Evolutionary conservation across 345 rosid species (phyloP), one percentile per base, ranked within the genome.

Genomic region (Jatropha curcas): DNA sequence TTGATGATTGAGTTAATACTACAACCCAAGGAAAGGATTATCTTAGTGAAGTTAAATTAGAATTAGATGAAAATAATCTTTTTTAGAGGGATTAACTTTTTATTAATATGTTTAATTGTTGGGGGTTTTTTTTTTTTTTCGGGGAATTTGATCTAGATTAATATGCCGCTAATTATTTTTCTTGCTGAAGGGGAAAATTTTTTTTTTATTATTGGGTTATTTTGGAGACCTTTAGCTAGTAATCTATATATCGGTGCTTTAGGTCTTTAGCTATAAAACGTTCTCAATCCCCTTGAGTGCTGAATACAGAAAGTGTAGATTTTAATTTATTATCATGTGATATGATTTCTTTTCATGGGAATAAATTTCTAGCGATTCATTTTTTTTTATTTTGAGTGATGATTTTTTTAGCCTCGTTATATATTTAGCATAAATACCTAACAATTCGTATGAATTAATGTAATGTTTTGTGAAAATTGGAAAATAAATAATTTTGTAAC

Each of bases 1-100:
- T 84, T 71, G 93, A 91, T 60, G 97, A 88, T 57, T 83, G 81
- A 78, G 74, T 78, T 70, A n/a, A n/a, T n/a, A n/a, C n/a, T n/a
- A n/a, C n/a, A n/a, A 52, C 68, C 68, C 84, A 64, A 51, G 86
- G 66, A 71, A 86, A 80, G 57, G 90, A 83, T 39, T 77, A 34
- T 35, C 77, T 84, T 66, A 69, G 79, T 63, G 90, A 83, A 64
- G 82, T 86, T 71, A 41, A 63, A 66, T 69, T 85, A 75, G 88
- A 63, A 66, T 69, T 85, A 75, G 88, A 86, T 78, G 90, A 78
- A 41, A 50, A 25, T 67, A 35, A 39, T 50, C 52, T 65, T 60
- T 71, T 74, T 60, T 68, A 60, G 68, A 35, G 28, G 57, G 14
- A 7, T 10, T 34, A 20, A 16, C 6, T 7, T 7, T 41, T 41